Percentiles rank a stretch among this genome's conserved stretches.
Conservation (phyloP, 78 protist species). For the Paulinella micropora region DNA sequence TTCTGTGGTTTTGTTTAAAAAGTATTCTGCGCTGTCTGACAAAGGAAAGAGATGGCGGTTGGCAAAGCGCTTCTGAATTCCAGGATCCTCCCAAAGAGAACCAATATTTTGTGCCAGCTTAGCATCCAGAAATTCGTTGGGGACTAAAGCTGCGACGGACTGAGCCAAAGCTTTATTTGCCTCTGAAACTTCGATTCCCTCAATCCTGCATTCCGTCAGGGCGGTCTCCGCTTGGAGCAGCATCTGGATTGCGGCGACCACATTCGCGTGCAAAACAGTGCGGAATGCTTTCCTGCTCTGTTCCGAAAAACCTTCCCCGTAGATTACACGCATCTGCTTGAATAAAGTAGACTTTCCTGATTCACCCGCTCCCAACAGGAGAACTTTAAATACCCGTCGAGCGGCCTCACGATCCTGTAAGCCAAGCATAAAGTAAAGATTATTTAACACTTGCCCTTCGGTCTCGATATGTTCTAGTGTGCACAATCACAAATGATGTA, state of each 20-base stretch:
- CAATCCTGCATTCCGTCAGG: constrained; percentile 13
- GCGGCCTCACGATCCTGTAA: too few species aligned
- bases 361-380: constrained; percentile 60
- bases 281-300: constrained; percentile 39
- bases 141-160: constrained; percentile 60
- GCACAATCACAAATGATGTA: too few species aligned
- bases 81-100: background rate
- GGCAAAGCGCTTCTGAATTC: background rate
- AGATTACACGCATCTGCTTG: constrained; percentile 73
- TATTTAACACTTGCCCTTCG: too few species aligned
- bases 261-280: constrained; percentile 48
- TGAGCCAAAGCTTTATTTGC: constrained; percentile 42
- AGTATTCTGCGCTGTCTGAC: background rate
- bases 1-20: background rate
- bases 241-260: constrained; percentile 43
- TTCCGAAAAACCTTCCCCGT: constrained; percentile 58
- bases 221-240: background rate
- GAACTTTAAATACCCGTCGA: background rate
- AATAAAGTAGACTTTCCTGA: constrained; percentile 80
- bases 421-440: too few species aligned
- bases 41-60: background rate
- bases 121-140: constrained; percentile 41
- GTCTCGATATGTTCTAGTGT: too few species aligned
- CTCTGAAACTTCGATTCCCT: constrained; percentile 53
- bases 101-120: background rate